Evolutionary conservation across 257 asterid genomes (phyloP).

Genomic region (Craterostigma plantagineum): DNA sequence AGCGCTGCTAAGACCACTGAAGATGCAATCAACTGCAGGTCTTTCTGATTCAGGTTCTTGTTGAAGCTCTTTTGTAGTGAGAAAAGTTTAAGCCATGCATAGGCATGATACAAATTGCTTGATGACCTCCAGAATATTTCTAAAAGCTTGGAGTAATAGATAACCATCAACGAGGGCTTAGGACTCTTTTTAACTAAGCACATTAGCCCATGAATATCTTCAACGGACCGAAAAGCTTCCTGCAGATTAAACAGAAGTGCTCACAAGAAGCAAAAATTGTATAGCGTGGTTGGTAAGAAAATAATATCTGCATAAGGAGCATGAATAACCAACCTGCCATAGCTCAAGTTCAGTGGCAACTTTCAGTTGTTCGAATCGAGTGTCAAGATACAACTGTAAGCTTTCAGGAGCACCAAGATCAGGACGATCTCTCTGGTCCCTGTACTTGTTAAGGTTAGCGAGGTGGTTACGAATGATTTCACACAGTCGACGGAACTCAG

Average conservation of each 20-base stretch:
- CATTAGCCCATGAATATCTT: constrained; percentile 82
- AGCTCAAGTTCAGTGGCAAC: constrained; percentile 86
- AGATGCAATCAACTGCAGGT: constrained; percentile 69
- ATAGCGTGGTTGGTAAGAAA: neutral
- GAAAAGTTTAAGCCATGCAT: constrained; percentile 95
- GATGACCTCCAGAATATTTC: constrained; percentile 89
- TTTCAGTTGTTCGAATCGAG: constrained; percentile 85
- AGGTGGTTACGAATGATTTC: constrained; percentile 85
- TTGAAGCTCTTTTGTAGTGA: constrained; percentile 69
- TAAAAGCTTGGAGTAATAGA: constrained; percentile 72
- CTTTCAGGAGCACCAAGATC: constrained; percentile 83
- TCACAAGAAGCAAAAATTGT: neutral
- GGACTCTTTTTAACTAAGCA: constrained; percentile 77
- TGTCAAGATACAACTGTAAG: constrained; percentile 76
- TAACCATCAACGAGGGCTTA: constrained; percentile 65
- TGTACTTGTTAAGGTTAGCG: constrained; percentile 76
- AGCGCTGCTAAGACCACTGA: constrained; percentile 81
- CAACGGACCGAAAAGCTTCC: constrained; percentile 92
- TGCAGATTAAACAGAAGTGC: constrained; percentile 12
- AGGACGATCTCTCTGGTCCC: constrained; percentile 92
- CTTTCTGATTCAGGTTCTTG: constrained; percentile 79
- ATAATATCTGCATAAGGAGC: neutral
- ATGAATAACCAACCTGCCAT: constrained; percentile 61
- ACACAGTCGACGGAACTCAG: constrained; percentile 80
- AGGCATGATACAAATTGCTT: constrained; percentile 82